Conservation (phyloP, 345 rosid species). For the Balakata baccata region DNA sequence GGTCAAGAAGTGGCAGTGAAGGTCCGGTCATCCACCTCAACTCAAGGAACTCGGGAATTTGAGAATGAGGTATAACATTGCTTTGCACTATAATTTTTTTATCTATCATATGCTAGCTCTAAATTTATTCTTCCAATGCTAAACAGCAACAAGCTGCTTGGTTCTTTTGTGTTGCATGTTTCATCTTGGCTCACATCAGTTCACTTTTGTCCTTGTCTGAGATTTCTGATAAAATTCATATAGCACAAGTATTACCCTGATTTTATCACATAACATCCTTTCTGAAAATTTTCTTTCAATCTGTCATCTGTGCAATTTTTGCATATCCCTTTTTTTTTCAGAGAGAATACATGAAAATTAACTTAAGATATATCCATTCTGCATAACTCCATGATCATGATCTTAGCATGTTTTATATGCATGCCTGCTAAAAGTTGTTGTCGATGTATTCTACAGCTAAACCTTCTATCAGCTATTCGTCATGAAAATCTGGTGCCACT, state of each 20-base stretch:
- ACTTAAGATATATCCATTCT: background rate
- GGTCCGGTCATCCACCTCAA: slow-evolving; percentile 34
- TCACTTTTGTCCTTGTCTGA: background rate
- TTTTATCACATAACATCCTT: background rate
- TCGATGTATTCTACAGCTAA: slow-evolving; percentile 39
- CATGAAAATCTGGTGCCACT: slow-evolving; percentile 69
- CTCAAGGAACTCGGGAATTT: slow-evolving; percentile 34
- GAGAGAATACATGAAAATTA: background rate
- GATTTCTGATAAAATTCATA: background rate
- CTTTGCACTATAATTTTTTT: background rate
- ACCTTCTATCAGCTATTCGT: slow-evolving; percentile 58
- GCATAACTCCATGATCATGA: background rate
- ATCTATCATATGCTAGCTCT: background rate
- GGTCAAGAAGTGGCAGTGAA: slow-evolving; percentile 38
- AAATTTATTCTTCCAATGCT: background rate
- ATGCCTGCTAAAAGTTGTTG: slow-evolving; percentile 7
- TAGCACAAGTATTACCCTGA: background rate
- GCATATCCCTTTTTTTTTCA: background rate
- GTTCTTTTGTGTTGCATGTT: background rate
- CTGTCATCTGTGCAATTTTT: background rate
- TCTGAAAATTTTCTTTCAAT: background rate
- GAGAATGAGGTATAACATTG: slow-evolving; percentile 30
- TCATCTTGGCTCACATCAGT: background rate
- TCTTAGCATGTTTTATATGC: background rate
- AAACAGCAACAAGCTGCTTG: background rate